Evolutionary conservation across 176 grass and related monocot genomes (phyloP).

Genomic region (Oropetium thomaeum): DNA sequence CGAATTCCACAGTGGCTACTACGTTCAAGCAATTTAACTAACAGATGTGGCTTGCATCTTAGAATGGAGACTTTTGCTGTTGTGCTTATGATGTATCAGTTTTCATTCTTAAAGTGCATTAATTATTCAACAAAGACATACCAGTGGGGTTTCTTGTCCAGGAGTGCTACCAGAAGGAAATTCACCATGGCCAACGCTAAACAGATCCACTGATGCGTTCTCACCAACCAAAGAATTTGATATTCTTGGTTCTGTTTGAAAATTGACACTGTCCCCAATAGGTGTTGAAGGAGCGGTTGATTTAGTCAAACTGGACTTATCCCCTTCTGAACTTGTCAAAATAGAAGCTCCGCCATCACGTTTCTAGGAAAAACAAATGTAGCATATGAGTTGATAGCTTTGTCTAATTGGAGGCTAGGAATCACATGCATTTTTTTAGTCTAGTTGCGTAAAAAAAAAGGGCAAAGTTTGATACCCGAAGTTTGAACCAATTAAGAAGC

Average conservation of each 20-base stretch:
- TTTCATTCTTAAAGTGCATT: slow-evolving; percentile 2
- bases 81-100: slow-evolving; percentile 11
- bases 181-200: slow-evolving; percentile 60
- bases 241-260: slow-evolving; percentile 60
- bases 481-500: slow-evolving; percentile 98
- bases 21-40: background rate
- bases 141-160: slow-evolving; percentile 58
- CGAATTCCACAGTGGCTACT: slow-evolving; percentile 8
- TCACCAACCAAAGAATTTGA: slow-evolving; percentile 74
- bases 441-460: slow-evolving; percentile 14
- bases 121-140: slow-evolving; percentile 38
- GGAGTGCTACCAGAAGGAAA: slow-evolving; percentile 57
- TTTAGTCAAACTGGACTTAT: slow-evolving; percentile 83
- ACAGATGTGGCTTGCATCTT: background rate
- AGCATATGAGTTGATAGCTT: slow-evolving; percentile 2
- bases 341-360: slow-evolving; percentile 61
- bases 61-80: background rate
- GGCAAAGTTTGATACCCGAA: slow-evolving; percentile 53
- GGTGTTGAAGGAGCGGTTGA: slow-evolving; percentile 77
- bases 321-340: slow-evolving; percentile 77
- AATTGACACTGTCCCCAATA: slow-evolving; percentile 78
- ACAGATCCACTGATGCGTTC: slow-evolving; percentile 62
- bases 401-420: background rate
- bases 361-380: slow-evolving; percentile 49
- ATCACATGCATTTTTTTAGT: background rate